A percentile compares a stretch with the other conserved stretches of the same genome.
These are phyloP conservation scores for Pythium biforme DNA, from an alignment of 352 stramenopile species.

Conservation along the genomic window DNA sequence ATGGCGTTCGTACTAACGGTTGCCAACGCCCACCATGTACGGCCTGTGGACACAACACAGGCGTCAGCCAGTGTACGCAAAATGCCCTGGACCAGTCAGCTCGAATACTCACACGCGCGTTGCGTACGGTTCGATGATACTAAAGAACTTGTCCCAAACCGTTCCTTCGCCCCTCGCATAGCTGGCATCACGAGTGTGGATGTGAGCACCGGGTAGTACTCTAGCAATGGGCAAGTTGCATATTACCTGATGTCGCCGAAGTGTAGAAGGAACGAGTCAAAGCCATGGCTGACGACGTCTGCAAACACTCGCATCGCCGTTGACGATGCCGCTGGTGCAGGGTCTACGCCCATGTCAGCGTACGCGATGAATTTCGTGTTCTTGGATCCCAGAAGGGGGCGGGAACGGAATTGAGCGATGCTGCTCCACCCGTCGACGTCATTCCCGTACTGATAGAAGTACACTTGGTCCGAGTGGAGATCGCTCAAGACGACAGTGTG, in stretches of 20 bases:
- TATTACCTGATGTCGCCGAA: conserved; percentile 74
- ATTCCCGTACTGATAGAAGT: conserved; percentile 71
- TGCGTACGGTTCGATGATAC: conserved; percentile 64
- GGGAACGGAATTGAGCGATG: conserved; percentile 42
- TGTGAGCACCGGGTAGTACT: background rate
- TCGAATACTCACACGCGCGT: conserved; percentile 47
- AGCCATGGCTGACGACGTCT: conserved; percentile 52
- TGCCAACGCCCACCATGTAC: conserved; percentile 80
- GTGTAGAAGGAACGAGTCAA: conserved; percentile 72
- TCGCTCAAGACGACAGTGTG: conserved; percentile 57
- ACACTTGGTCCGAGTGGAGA: conserved; percentile 39
- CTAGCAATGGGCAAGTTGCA: background rate
- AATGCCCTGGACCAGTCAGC: background rate
- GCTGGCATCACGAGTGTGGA: conserved; percentile 23
- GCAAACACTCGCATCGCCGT: conserved; percentile 56
- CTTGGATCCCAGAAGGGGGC: conserved; percentile 25
- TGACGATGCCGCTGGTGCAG: conserved; percentile 44
- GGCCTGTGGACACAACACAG: conserved; percentile 29
- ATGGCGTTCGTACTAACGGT: conserved; percentile 44
- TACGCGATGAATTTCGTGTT: conserved; percentile 61
- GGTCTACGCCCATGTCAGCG: conserved; percentile 56
- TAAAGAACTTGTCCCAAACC: conserved; percentile 77
- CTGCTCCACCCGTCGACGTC: conserved; percentile 46
- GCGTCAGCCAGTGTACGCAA: background rate
- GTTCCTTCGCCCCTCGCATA: conserved; percentile 62